These are phyloP conservation scores for Pluteus cervinus DNA, from an alignment of 768 basidiomycete species.

Conservation along the genomic window DNA sequence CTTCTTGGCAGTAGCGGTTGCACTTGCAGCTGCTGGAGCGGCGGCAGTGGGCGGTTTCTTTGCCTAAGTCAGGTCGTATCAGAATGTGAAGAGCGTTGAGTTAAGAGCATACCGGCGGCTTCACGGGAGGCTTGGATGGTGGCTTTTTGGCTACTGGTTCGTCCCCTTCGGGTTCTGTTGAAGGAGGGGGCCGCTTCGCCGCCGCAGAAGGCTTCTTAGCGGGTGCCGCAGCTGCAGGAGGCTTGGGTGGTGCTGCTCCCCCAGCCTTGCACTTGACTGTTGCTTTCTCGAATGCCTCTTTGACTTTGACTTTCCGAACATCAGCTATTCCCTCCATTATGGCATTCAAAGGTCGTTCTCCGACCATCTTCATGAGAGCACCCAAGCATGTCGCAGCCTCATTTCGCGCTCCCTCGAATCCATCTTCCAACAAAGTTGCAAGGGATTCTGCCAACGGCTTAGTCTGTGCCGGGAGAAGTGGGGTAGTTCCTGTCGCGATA, in stretches of 20 bases:
- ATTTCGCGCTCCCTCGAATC: constrained; percentile 81
- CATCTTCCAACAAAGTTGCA: constrained; percentile 75
- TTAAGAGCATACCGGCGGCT: constrained; percentile 40
- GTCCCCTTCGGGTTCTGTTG: constrained; percentile 22
- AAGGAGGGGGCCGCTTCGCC: constrained; percentile 14
- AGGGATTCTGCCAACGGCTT: constrained; percentile 78
- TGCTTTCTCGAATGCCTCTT: constrained; percentile 88
- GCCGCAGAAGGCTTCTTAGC: constrained; percentile 23
- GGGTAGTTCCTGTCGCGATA: constrained; percentile 61
- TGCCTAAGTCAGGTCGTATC: too few species aligned
- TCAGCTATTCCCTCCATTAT: constrained; percentile 83
- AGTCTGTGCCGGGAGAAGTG: constrained; percentile 70
- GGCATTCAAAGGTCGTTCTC: constrained; percentile 86
- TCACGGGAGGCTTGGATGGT: constrained; percentile 40
- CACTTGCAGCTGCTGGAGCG: constrained; percentile 24
- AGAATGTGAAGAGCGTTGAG: too few species aligned
- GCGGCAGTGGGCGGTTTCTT: constrained; percentile 58
- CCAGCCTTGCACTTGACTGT: constrained; percentile 85
- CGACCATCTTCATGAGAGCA: constrained; percentile 93
- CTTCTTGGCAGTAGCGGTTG: constrained; percentile 40
- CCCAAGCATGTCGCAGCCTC: constrained; percentile 89
- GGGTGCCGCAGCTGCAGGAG: constrained; percentile 32
- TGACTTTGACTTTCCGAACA: constrained; percentile 85
- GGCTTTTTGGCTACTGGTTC: constrained; percentile 37
- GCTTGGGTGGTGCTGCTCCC: constrained; percentile 42